Evolutionary conservation across 1,139 yeast genomes (phyloP), one percentile per base, ranked within the genome.

Genomic region (Blastobotrys capitulatus): DNA sequence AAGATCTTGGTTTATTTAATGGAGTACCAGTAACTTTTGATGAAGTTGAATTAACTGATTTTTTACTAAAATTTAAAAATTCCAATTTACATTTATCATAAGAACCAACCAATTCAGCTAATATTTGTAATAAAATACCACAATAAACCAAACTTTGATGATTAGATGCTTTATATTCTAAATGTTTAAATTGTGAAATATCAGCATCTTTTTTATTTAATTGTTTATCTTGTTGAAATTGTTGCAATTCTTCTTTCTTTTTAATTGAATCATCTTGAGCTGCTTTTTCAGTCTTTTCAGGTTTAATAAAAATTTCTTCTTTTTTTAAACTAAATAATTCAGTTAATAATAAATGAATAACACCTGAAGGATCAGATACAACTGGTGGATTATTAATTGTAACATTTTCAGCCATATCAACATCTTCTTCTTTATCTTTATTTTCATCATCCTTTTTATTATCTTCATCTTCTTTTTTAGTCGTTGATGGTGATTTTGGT

Each of bases 41-140:
- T 27, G 19, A 8, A 12, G 42, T n/a, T 12, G 42, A 16, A n/a
- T 37, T 38, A 32, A 59, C 60, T 45, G 71, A 66, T 65, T 80
- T 80, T 61, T 82, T 83, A 2, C 92, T 81, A 59, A 78, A 89
- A 0, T 90, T 82, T 50, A 90, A 70, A 60, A 90, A 86, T 59
- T 88, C 96, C 48, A 86, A 74, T 63, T 90, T 90, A 52, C 92
- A 80, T 54, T 80, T 82, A 57, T 83, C 84, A 65, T 89, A 90
- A 1, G 96, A 85, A 1, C 83, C 80, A 18, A 89, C 66, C 15
- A 89, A 69, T 58, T 90, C 97, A 1, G 83, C 75, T 36, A 89
- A 66, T 0, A 80, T 69, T 59, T 83, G 87, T 38, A 90, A 68
- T 39, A 90, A 67, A 61, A 83, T 86, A 44, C 85, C 76, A 49